phyloP scores from a whole-genome alignment of 2,329 filamentous ascomycete genomes.

The Lasiodiplodia sp. region DNA sequence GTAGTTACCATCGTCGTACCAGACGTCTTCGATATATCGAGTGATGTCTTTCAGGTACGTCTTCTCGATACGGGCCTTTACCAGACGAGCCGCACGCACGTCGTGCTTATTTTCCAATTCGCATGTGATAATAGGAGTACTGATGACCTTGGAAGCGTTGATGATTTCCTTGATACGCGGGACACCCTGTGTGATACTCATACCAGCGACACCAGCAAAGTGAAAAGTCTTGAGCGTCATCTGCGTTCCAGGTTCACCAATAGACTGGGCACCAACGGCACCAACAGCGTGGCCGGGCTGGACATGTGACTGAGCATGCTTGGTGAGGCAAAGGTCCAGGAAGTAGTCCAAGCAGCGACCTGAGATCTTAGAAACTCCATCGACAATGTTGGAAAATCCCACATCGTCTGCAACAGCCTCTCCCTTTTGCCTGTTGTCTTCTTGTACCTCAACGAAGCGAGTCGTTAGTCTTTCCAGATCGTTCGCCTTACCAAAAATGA shows the following conservation, averaged over 20 bases:
- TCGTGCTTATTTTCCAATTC: slow-evolving; percentile 78
- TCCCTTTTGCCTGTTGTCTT: slow-evolving; percentile 33
- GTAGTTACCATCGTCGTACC: slow-evolving; percentile 77
- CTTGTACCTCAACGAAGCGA: slow-evolving; percentile 54
- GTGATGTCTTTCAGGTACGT: slow-evolving; percentile 86
- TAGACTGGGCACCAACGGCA: slow-evolving; percentile 95
- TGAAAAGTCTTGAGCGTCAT: slow-evolving; percentile 99
- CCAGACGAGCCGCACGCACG: slow-evolving; percentile 83
- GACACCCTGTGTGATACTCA: slow-evolving; percentile 99
- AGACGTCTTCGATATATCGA: slow-evolving; percentile 84
- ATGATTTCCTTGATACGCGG: slow-evolving; percentile 99
- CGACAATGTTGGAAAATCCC: slow-evolving; percentile 39
- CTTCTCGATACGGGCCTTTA: slow-evolving; percentile 94
- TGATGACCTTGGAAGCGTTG: slow-evolving; percentile 94
- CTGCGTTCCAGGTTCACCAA: slow-evolving; percentile 96
- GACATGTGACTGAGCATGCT: slow-evolving; percentile 89
- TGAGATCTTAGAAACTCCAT: slow-evolving; percentile 86
- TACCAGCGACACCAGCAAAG: slow-evolving; percentile 98
- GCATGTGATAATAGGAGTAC: slow-evolving; percentile 91
- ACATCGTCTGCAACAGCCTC: slow-evolving; percentile 16
- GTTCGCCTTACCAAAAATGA: slow-evolving; percentile 69
- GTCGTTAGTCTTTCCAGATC: slow-evolving; percentile 43
- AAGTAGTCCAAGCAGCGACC: slow-evolving; percentile 75
- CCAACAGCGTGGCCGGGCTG: slow-evolving; percentile 96
- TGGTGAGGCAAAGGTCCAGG: slow-evolving; percentile 81